phyloP scores from a whole-genome alignment of 2,329 filamentous ascomycete genomes.

The Colletotrichum trifolii region DNA sequence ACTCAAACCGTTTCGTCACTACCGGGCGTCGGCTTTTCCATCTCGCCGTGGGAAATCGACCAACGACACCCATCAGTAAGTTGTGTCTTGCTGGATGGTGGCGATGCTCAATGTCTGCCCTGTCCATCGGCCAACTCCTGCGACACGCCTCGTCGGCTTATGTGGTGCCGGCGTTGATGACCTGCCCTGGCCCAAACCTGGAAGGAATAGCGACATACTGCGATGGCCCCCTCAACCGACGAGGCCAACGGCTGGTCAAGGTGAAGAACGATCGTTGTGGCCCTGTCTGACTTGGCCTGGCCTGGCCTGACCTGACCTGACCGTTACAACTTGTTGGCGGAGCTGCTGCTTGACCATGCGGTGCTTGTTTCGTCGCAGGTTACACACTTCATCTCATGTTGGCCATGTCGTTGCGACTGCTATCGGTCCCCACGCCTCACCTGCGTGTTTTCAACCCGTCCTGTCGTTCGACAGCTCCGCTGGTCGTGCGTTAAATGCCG shows the following conservation, averaged over 20 bases:
- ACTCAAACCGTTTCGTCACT: constrained; percentile 1
- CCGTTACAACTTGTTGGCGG: constrained; percentile 6
- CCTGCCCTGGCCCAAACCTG: background rate
- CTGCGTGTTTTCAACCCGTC: constrained; percentile 32
- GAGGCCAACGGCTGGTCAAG: too few species aligned
- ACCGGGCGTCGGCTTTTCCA: too few species aligned
- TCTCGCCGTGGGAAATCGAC: too few species aligned
- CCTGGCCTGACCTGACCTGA: constrained; percentile 10
- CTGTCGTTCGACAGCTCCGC: constrained; percentile 35
- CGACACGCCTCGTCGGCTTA: constrained; percentile 16
- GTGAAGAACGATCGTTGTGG: too few species aligned
- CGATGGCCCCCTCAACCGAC: background rate
- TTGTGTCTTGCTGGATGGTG: background rate
- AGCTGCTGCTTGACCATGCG: constrained; percentile 8
- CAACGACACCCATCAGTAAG: too few species aligned
- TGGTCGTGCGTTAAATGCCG: constrained; percentile 36
- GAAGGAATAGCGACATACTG: background rate
- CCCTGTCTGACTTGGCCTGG: background rate
- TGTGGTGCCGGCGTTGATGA: constrained; percentile 6
- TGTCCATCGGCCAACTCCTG: background rate
- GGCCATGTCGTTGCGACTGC: constrained; percentile 25
- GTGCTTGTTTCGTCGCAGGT: constrained; percentile 30
- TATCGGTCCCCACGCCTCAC: constrained; percentile 22
- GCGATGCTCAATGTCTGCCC: constrained; percentile 6
- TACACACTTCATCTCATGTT: constrained; percentile 30